Evolutionary conservation across 768 basidiomycete genomes (phyloP).

Genomic region (Auricularia heimuer): DNA sequence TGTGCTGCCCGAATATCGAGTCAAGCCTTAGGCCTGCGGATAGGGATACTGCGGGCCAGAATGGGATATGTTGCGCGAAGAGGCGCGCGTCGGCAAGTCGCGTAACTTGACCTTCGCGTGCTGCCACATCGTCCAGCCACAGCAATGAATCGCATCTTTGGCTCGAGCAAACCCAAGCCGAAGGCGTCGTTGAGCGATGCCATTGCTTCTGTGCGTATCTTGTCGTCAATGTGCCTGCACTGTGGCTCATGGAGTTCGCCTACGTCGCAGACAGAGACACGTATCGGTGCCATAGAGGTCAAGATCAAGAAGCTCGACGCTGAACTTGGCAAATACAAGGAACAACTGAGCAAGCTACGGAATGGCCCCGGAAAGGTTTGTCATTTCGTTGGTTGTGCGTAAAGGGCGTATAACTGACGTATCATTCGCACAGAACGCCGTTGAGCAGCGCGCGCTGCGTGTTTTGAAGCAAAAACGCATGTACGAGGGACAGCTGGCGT

Average conservation of each 20-base stretch:
- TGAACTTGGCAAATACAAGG: slow-evolving; percentile 84
- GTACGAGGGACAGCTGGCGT: slow-evolving; percentile 88
- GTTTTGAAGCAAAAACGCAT: slow-evolving; percentile 92
- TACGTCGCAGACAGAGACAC: slow-evolving; percentile 63
- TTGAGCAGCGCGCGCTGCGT: slow-evolving; percentile 88
- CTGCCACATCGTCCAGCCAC: neutral
- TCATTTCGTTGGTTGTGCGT: neutral
- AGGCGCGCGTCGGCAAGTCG: neutral
- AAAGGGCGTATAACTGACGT: neutral
- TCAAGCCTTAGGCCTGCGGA: too few relatives aligned
- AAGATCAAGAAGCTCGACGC: slow-evolving; percentile 95
- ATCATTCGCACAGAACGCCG: slow-evolving; percentile 50
- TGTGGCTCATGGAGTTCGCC: neutral
- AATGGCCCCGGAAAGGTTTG: slow-evolving; percentile 91
- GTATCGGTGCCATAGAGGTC: slow-evolving; percentile 84
- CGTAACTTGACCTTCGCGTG: neutral
- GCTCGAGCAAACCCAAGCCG: slow-evolving; percentile 61
- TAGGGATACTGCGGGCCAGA: neutral
- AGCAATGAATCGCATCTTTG: slow-evolving; percentile 79
- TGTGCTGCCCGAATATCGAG: neutral
- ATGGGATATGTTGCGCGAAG: neutral
- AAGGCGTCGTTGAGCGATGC: slow-evolving; percentile 85
- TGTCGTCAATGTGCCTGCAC: neutral
- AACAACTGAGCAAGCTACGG: slow-evolving; percentile 89
- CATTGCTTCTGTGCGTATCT: slow-evolving; percentile 64